A percentile compares a stretch with the other conserved stretches of the same genome.
These are phyloP conservation scores for Camellia oleifera DNA, from an alignment of 179 eudicot species.

Conservation along the genomic window DNA sequence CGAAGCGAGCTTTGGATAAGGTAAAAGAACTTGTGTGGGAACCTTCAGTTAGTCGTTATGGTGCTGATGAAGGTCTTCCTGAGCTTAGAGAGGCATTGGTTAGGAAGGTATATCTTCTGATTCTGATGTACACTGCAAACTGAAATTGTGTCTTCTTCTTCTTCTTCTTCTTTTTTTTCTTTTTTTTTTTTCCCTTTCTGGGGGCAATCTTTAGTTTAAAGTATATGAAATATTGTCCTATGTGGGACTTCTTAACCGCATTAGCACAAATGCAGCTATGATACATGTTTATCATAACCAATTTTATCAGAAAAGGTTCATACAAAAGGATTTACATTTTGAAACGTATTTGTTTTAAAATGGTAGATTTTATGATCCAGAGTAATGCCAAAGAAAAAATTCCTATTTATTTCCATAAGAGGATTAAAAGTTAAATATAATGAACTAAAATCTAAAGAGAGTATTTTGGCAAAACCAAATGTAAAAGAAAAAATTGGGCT, in stretches of 20 bases:
- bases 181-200: not conserved
- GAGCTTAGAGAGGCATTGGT: conserved; percentile 81
- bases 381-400: too few species aligned
- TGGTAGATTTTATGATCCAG: too few species aligned
- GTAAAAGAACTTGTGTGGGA: conserved; percentile 76
- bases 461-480: too few species aligned
- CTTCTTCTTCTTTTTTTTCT: not conserved
- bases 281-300: too few species aligned
- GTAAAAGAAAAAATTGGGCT: too few species aligned
- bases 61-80: conserved; percentile 95
- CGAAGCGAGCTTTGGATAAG: conserved; percentile 66
- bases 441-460: too few species aligned
- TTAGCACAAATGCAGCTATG: too few species aligned
- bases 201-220: not conserved
- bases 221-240: not conserved
- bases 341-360: too few species aligned
- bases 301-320: too few species aligned
- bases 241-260: not conserved
- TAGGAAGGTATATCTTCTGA: conserved; percentile 49
- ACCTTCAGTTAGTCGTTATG: conserved; percentile 85
- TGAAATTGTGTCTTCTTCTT: not conserved
- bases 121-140: not conserved
- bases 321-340: too few species aligned
- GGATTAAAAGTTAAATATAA: too few species aligned
- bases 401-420: too few species aligned